Percentiles rank a stretch among this genome's conserved stretches.
These are phyloP conservation scores for Lactarius quietus DNA, from an alignment of 768 basidiomycete species.

Conservation along the genomic window DNA sequence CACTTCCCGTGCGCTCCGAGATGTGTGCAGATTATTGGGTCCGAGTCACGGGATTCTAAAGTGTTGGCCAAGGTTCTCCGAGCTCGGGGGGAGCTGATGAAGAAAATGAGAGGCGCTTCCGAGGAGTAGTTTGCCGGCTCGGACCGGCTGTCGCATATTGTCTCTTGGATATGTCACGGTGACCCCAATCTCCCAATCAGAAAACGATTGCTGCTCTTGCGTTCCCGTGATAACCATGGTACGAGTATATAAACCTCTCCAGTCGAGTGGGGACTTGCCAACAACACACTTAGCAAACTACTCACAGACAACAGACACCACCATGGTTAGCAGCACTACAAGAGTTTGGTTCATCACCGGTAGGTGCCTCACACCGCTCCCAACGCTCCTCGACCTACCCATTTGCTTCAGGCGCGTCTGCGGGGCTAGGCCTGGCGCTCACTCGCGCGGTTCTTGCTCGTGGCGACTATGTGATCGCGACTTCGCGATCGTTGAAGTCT, in stretches of 20 bases:
- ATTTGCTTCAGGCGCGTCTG: slow-evolving; percentile 5
- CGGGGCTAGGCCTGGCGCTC: slow-evolving; percentile 19
- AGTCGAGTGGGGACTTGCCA: background rate
- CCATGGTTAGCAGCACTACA: background rate
- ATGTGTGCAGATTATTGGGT: too few relatives aligned
- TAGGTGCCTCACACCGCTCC: background rate
- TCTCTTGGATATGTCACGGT: background rate
- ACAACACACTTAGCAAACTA: background rate
- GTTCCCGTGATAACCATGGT: background rate
- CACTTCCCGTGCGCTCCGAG: too few relatives aligned
- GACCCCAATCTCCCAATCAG: background rate
- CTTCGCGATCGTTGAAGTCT: background rate
- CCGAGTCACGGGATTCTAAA: too few relatives aligned
- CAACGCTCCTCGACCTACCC: background rate
- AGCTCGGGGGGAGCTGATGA: too few relatives aligned
- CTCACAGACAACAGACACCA: background rate
- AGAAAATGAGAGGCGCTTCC: too few relatives aligned
- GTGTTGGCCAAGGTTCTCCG: too few relatives aligned
- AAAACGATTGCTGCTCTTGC: background rate
- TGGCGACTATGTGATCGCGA: slow-evolving; percentile 18
- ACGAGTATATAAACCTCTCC: background rate
- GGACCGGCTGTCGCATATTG: too few relatives aligned
- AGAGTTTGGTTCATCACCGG: slow-evolving; percentile 23
- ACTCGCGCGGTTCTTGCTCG: slow-evolving; percentile 11
- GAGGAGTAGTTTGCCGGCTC: too few relatives aligned